Percentiles rank a stretch among this genome's conserved stretches.
phyloP scores from a whole-genome alignment of 169 alveolate genomes.

The Cryptosporidium viatorum region DNA sequence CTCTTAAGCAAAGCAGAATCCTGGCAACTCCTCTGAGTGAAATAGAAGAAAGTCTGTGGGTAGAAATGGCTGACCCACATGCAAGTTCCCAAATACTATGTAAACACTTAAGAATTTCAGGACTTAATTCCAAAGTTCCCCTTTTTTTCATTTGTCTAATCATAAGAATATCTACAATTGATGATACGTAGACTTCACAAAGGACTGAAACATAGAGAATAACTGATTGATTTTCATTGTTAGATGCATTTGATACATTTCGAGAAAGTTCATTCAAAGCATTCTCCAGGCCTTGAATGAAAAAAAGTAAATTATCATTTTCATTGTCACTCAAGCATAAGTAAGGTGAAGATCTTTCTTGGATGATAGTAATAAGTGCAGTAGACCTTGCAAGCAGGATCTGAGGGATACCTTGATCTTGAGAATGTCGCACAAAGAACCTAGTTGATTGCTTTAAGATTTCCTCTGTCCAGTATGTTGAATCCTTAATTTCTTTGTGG shows the following conservation, averaged over 20 bases:
- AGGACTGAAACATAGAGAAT: constrained; percentile 14
- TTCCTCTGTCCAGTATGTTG: constrained; percentile 9
- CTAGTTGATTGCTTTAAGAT: constrained; percentile 31
- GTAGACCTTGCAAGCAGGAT: constrained; percentile 57
- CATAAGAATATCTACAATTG: constrained; percentile 45
- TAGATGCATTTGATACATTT: neutral
- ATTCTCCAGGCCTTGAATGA: constrained; percentile 51
- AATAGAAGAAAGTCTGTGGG: constrained; percentile 60
- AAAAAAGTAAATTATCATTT: constrained; percentile 28
- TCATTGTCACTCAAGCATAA: neutral
- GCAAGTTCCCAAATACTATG: constrained; percentile 33
- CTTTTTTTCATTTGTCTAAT: constrained; percentile 56
- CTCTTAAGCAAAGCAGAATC: constrained; percentile 31
- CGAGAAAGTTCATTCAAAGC: constrained; percentile 14
- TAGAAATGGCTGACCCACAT: constrained; percentile 6
- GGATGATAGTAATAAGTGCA: constrained; percentile 24
- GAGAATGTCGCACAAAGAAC: constrained; percentile 19
- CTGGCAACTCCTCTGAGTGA: constrained; percentile 55
- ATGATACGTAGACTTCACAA: constrained; percentile 56
- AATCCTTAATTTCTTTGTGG: neutral
- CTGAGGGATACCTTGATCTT: constrained; percentile 43
- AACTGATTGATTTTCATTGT: neutral
- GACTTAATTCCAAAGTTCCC: neutral
- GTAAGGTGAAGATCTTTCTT: constrained; percentile 2
- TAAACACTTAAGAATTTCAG: constrained; percentile 3